phyloP scores from a whole-genome alignment of 495 filamentous ascomycete species.

The Talaromyces stipitatus region DNA sequence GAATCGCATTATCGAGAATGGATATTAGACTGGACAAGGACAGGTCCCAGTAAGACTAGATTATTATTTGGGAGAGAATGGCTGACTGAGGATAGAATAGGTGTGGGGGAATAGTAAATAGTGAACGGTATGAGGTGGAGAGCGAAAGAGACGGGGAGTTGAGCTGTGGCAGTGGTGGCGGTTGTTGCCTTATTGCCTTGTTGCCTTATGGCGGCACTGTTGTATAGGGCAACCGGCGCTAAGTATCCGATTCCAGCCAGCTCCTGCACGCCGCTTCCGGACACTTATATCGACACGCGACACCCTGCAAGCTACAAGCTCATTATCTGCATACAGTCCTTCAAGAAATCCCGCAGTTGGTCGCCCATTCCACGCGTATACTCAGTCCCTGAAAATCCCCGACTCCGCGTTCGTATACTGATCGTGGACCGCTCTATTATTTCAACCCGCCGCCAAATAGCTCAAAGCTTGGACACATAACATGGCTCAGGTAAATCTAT shows the following conservation, averaged over 20 bases:
- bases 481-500: constrained; percentile 1
- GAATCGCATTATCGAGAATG: not conserved
- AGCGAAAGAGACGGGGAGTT: not conserved
- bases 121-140: not conserved
- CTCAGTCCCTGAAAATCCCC: not conserved
- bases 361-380: no score
- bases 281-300: not conserved
- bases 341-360: no score
- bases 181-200: not conserved
- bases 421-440: not conserved
- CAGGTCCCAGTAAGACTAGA: not conserved
- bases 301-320: not conserved
- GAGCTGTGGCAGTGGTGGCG: not conserved
- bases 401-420: not conserved
- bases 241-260: not conserved
- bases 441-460: not conserved
- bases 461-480: not conserved
- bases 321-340: not conserved
- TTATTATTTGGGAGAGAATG: not conserved
- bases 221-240: constrained; percentile 1
- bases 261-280: not conserved
- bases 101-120: not conserved
- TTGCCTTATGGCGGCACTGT: not conserved
- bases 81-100: not conserved
- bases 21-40: not conserved